These are phyloP conservation scores for Lasiosphaeria hispida DNA, from an alignment of 495 filamentous ascomycete species.

Conservation along the genomic window DNA sequence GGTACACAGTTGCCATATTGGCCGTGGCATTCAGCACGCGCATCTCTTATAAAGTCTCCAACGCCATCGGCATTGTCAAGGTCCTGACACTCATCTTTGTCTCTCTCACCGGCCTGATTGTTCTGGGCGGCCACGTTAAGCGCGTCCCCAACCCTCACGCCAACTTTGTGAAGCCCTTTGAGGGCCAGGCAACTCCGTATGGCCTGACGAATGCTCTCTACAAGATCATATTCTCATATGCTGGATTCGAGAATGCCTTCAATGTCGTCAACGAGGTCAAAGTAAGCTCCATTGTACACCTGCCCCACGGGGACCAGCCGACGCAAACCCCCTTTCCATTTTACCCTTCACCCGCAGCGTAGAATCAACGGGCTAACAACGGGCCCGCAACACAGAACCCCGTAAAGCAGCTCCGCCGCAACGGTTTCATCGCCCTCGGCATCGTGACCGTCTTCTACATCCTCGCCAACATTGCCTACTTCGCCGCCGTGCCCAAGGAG, in stretches of 20 bases:
- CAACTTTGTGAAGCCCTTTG: slow-evolving; percentile 60
- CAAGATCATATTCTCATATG: slow-evolving; percentile 63
- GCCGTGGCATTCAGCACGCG: slow-evolving; percentile 48
- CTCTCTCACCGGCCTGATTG: slow-evolving; percentile 57
- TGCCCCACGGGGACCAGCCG: not conserved
- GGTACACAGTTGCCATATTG: slow-evolving; percentile 54
- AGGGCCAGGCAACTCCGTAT: slow-evolving; percentile 45
- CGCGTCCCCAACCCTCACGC: slow-evolving; percentile 51
- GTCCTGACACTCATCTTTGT: slow-evolving; percentile 57
- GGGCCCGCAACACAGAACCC: slow-evolving; percentile 41
- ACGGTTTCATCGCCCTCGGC: slow-evolving; percentile 42
- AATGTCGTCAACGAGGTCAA: slow-evolving; percentile 66
- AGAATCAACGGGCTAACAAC: not conserved
- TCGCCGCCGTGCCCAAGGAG: slow-evolving; percentile 54
- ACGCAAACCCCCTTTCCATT: too few relatives aligned
- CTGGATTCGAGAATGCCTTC: slow-evolving; percentile 62
- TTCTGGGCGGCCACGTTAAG: slow-evolving; percentile 56
- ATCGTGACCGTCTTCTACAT: slow-evolving; percentile 57
- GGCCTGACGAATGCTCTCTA: slow-evolving; percentile 59
- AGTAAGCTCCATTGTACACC: not conserved
- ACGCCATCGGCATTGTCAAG: slow-evolving; percentile 56
- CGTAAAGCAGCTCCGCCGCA: slow-evolving; percentile 54
- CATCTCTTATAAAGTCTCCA: slow-evolving; percentile 53
- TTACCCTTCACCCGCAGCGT: too few relatives aligned
- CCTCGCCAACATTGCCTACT: slow-evolving; percentile 61